A percentile compares a stretch with the other conserved stretches of the same genome.
These are phyloP conservation scores for Bertia moriformis DNA, from an alignment of 2,329 filamentous ascomycete species.

Conservation along the genomic window DNA sequence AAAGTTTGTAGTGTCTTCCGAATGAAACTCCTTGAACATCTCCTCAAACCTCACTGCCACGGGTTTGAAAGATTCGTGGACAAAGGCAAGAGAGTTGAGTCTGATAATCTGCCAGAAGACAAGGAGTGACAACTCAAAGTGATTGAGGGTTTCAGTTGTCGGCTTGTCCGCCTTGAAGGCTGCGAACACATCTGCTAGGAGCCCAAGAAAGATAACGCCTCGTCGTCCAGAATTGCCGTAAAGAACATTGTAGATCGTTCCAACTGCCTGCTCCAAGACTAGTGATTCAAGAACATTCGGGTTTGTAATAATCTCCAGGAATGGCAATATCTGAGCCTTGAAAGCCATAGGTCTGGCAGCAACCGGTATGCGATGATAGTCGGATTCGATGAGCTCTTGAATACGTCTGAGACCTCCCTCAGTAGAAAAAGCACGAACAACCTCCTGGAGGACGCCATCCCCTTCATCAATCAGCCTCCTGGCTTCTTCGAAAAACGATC, in stretches of 20 bases:
- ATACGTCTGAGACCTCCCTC: neutral
- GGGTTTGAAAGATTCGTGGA: constrained; percentile 4
- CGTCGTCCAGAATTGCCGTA: neutral
- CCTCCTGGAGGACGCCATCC: neutral
- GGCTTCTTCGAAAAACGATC: neutral
- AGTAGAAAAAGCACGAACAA: neutral
- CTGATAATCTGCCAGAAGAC: constrained; percentile 4
- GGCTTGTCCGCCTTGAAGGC: neutral
- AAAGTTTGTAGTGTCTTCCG: neutral
- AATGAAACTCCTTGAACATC: neutral
- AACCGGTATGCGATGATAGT: neutral
- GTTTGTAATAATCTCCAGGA: neutral
- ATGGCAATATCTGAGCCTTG: neutral
- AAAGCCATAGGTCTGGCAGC: neutral
- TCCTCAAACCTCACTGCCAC: neutral
- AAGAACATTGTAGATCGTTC: neutral
- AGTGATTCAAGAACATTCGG: neutral
- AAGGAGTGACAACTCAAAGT: constrained; percentile 3
- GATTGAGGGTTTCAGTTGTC: constrained; percentile 4
- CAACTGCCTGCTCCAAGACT: neutral
- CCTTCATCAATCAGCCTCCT: neutral
- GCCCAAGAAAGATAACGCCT: constrained; percentile 1
- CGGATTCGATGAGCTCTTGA: neutral
- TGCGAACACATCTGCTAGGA: neutral
- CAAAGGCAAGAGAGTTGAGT: constrained; percentile 4